A percentile compares a stretch with the other conserved stretches of the same genome.
phyloP scores from a whole-genome alignment of 2,329 filamentous ascomycete genomes.

The Verticillium zaregamsianum region DNA sequence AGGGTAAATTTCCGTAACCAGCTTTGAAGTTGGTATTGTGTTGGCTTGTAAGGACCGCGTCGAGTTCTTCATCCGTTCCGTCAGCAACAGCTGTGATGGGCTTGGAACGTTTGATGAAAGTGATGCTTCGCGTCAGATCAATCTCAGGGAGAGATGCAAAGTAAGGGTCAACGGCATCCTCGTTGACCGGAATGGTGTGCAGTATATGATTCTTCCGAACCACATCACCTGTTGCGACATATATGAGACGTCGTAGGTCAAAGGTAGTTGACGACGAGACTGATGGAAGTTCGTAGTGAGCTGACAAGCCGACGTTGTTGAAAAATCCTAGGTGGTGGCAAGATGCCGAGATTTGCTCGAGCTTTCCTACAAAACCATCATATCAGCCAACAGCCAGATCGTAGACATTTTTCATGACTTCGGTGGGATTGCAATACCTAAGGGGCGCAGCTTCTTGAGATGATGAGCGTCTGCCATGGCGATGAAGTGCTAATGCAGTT shows the following conservation, averaged over 20 bases:
- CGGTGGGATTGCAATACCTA: not conserved
- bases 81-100: slow-evolving; percentile 10
- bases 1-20: slow-evolving; percentile 29
- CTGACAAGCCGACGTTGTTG: slow-evolving; percentile 36
- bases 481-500: not conserved
- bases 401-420: not conserved
- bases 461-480: not conserved
- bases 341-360: slow-evolving; percentile 38
- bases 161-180: slow-evolving; percentile 32
- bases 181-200: slow-evolving; percentile 34
- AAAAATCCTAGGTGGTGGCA: slow-evolving; percentile 38
- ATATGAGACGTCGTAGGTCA: slow-evolving; percentile 22
- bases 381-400: not conserved
- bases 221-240: slow-evolving; percentile 26
- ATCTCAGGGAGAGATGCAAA: slow-evolving; percentile 39
- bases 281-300: slow-evolving; percentile 26
- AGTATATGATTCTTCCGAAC: slow-evolving; percentile 36
- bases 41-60: slow-evolving; percentile 32
- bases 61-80: slow-evolving; percentile 31
- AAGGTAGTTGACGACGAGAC: slow-evolving; percentile 18
- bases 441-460: not conserved
- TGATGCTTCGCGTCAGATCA: slow-evolving; percentile 31
- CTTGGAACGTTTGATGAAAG: slow-evolving; percentile 23
- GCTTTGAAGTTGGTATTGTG: slow-evolving; percentile 29
- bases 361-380: slow-evolving; percentile 22